A percentile compares a stretch with the other conserved stretches of the same genome.
phyloP scores from a whole-genome alignment of 164 flowering plant genomes.

The Berberis vulgaris region DNA sequence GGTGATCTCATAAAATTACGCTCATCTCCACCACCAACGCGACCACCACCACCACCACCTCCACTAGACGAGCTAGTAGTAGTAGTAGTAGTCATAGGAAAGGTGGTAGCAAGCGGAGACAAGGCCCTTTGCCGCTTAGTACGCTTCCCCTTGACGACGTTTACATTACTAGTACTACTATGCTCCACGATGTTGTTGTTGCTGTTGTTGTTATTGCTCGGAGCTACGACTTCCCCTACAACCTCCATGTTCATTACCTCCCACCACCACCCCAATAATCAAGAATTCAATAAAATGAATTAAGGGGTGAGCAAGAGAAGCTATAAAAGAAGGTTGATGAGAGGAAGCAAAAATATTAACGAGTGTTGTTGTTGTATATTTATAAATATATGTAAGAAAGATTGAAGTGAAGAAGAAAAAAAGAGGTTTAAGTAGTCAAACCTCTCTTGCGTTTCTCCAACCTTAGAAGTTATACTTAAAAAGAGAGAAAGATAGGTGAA shows the following conservation, averaged over 20 bases:
- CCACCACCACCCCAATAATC: background rate
- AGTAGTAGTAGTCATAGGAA: background rate
- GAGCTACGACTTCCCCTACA: constrained; percentile 13
- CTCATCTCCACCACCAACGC: background rate
- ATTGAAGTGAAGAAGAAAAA: background rate
- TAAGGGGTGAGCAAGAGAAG: constrained; percentile 1
- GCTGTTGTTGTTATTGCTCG: background rate
- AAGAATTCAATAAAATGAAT: constrained; percentile 1
- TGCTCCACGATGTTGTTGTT: background rate
- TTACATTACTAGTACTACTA: background rate
- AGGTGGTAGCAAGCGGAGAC: constrained; percentile 5
- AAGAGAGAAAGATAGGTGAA: background rate
- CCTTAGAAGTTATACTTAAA: constrained; percentile 14
- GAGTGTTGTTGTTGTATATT: constrained; percentile 15
- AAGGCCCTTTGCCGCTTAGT: constrained; percentile 31
- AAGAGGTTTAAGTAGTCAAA: constrained; percentile 12
- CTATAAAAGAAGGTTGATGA: background rate
- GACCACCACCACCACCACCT: constrained; percentile 5
- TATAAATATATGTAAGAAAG: constrained; percentile 5
- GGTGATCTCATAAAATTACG: constrained; percentile 7
- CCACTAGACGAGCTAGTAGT: constrained; percentile 9
- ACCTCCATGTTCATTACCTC: constrained; percentile 18
- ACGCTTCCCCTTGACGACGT: constrained; percentile 28
- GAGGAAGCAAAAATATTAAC: constrained; percentile 12
- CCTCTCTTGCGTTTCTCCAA: constrained; percentile 23